Evolutionary conservation across 1,284 basidiomycete genomes (phyloP).

Genomic region (Cutaneotrichosporon curvatum): DNA sequence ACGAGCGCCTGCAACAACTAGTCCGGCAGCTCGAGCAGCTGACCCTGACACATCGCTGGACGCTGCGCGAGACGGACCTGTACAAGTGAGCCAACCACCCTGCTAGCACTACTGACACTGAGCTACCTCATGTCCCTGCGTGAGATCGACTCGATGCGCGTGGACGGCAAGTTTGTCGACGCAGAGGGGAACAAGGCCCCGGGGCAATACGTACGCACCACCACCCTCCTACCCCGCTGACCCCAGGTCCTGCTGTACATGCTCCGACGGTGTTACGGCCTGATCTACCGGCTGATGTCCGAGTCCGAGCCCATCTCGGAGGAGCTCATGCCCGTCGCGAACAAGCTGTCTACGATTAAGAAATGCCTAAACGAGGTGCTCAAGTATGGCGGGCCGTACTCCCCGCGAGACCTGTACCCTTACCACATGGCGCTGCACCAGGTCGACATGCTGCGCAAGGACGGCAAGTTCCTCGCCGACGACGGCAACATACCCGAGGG

Average conservation of each 20-base stretch:
- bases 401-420: constrained; percentile 91
- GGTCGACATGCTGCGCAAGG: constrained; percentile 85
- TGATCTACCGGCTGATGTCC: constrained; percentile 88
- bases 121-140: constrained; percentile 85
- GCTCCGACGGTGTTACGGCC: constrained; percentile 87
- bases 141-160: constrained; percentile 93
- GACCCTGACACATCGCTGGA: constrained; percentile 91
- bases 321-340: constrained; percentile 92
- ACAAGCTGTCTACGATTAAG: constrained; percentile 87
- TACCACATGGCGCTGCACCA: constrained; percentile 94
- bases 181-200: constrained; percentile 70
- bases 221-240: constrained; percentile 1
- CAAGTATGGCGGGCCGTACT: constrained; percentile 94
- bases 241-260: constrained; percentile 81
- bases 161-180: constrained; percentile 96
- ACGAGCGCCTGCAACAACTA: constrained; percentile 82
- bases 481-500: constrained; percentile 75
- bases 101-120: too few species aligned
- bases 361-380: constrained; percentile 96
- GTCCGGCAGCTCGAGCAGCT: constrained; percentile 50
- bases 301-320: constrained; percentile 99
- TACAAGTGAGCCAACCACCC: constrained; percentile 56
- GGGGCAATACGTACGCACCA: constrained; percentile 32
- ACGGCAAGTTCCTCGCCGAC: constrained; percentile 81
- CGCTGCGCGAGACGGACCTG: constrained; percentile 87